Evolutionary conservation across 371 early-diverging fungal species (phyloP).

Genomic region (Apophysomyces sp.): DNA sequence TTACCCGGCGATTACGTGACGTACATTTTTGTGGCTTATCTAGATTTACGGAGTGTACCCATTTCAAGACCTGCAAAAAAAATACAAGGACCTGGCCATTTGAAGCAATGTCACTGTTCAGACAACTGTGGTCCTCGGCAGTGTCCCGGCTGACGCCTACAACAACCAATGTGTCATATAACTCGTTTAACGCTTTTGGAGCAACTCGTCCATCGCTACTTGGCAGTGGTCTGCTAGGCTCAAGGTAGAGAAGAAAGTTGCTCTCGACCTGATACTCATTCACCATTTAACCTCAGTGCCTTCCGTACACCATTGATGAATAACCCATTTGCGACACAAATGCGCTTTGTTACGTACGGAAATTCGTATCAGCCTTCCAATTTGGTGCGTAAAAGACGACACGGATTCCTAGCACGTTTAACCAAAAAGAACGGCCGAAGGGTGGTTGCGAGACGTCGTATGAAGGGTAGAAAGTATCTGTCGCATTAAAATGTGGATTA

Average conservation of each 20-base stretch:
- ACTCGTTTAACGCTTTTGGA: not conserved
- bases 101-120: not conserved
- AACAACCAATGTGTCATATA: not conserved
- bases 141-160: conserved; percentile 5
- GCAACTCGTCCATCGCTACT: not conserved
- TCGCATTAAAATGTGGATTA: conserved; percentile 59
- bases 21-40: not conserved
- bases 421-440: conserved; percentile 80
- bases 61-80: not conserved
- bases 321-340: conserved; percentile 43
- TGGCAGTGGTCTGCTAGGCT: not conserved
- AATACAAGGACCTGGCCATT: not conserved
- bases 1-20: too few relatives aligned
- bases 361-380: conserved; percentile 93
- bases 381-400: conserved; percentile 86
- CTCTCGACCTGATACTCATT: not conserved
- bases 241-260: conserved; percentile 1
- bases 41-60: not conserved
- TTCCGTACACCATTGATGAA: not conserved
- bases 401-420: conserved; percentile 87
- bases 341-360: conserved; percentile 80
- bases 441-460: conserved; percentile 68
- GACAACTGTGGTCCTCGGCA: conserved; percentile 8
- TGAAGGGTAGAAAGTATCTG: conserved; percentile 86
- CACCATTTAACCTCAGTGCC: not conserved